These are phyloP conservation scores for Malania oleifera DNA, from an alignment of 164 flowering plant species.

Conservation along the genomic window DNA sequence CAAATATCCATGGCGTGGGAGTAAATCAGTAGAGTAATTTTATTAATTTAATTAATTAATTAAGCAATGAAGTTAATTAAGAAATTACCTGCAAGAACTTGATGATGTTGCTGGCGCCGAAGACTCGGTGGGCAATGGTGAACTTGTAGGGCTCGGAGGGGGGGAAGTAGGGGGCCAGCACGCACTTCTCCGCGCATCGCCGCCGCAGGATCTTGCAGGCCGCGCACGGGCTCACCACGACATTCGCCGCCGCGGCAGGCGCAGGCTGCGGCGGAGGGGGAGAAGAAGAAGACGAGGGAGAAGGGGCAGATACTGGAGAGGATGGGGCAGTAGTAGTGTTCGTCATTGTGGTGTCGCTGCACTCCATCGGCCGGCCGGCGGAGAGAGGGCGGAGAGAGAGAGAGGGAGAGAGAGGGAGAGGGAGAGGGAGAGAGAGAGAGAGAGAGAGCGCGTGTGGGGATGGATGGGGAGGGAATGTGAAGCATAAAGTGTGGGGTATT, in stretches of 20 bases:
- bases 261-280: slow-evolving; percentile 13
- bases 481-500: no score
- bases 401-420: neutral
- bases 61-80: no score
- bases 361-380: slow-evolving; percentile 9
- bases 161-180: slow-evolving; percentile 54
- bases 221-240: slow-evolving; percentile 47
- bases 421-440: neutral
- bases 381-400: neutral
- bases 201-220: slow-evolving; percentile 53
- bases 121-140: slow-evolving; percentile 52
- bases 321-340: neutral
- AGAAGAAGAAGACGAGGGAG: slow-evolving; percentile 17
- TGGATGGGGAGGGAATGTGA: neutral
- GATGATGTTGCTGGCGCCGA: slow-evolving; percentile 60
- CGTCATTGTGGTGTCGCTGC: slow-evolving; percentile 7
- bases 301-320: slow-evolving; percentile 11
- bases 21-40: no score
- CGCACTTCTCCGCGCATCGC: slow-evolving; percentile 48
- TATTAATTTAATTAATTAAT: no score
- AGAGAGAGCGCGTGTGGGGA: neutral
- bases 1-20: no score
- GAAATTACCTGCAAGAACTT: slow-evolving; percentile 59
- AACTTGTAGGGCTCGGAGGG: slow-evolving; percentile 52
- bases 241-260: slow-evolving; percentile 13